Evolutionary conservation across 2,329 filamentous ascomycete species (phyloP).

Genomic region (Podosphaera xanthii): DNA sequence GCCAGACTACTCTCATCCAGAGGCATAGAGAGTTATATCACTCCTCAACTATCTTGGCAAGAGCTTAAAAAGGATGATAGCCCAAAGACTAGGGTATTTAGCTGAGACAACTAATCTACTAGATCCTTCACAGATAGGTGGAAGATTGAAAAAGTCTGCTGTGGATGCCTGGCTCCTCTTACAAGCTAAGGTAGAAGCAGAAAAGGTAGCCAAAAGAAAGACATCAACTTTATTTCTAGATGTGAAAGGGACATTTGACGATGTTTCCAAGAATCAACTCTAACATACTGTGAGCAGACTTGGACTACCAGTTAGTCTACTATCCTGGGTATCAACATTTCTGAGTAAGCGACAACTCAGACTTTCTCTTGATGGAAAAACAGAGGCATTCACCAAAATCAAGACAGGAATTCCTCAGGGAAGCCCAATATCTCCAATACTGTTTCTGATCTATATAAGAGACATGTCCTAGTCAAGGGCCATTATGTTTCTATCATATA

Average conservation of each 20-base stretch:
- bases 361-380: not conserved
- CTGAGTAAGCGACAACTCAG: not conserved
- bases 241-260: not conserved
- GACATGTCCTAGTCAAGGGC: not conserved
- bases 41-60: not conserved
- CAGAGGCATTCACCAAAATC: not conserved
- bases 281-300: not conserved
- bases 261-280: not conserved
- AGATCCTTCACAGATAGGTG: not conserved
- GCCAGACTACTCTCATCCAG: not conserved
- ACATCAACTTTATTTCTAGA: not conserved
- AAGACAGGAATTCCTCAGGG: not conserved
- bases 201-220: not conserved
- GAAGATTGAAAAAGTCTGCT: not conserved
- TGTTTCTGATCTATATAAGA: not conserved
- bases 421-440: not conserved
- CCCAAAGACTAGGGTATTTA: not conserved
- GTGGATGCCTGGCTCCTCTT: not conserved
- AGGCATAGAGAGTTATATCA: conserved; percentile 1
- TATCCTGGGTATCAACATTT: not conserved
- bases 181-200: not conserved
- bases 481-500: not conserved
- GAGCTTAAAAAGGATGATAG: not conserved
- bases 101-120: not conserved
- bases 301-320: not conserved